Evolutionary conservation across 805 yeast genomes (phyloP), one percentile per base, ranked within the genome.

Genomic region (Suhomyces sp.): DNA sequence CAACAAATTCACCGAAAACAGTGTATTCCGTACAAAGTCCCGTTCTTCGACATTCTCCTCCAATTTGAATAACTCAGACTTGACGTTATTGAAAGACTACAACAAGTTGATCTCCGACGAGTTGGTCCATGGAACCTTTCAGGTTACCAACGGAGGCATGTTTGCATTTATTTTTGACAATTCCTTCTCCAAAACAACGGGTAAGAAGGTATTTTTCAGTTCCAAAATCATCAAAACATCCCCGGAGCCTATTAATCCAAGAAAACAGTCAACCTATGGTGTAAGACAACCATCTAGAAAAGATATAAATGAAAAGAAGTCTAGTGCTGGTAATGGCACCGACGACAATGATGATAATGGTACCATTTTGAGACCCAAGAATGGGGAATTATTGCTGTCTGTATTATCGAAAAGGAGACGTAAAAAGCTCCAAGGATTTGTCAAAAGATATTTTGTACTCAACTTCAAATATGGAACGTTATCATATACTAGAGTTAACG

Each of bases 111-210:
- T 52, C 58, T 86, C 59, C 2, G 81, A 79, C 43, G 83, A 81
- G 42, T 59, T 78, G 50, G 71, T 75, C 34, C 77, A 77, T 31
- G 95, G 90, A 1, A 62, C 68, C 18, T 68, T 81, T 40, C 68
- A 70, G n/a, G 81, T 81, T 2, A 59, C 58, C 2, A 65, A 70
- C 16, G 84, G 81, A 6, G 91, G 91, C 2, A 74, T 81, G 50
- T 83, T 76, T 60, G 97, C 96, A 0, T 85, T 91, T 55, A 82
- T 93, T 17, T 83, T 91, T 53, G 98, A 91, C 60, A 91, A 91
- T 62, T 83, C 95, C 0, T 87, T 88, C 49, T 83, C 96, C 20
- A 88, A 85, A 51, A 86, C 83, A 20, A 82, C 81, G 15, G 80
- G 88, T 30, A 93, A 91, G 58, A 87, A 83, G 40, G 79, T 91